phyloP scores from a whole-genome alignment of 768 basidiomycete genomes.

The Pulveroboletus sp. region DNA sequence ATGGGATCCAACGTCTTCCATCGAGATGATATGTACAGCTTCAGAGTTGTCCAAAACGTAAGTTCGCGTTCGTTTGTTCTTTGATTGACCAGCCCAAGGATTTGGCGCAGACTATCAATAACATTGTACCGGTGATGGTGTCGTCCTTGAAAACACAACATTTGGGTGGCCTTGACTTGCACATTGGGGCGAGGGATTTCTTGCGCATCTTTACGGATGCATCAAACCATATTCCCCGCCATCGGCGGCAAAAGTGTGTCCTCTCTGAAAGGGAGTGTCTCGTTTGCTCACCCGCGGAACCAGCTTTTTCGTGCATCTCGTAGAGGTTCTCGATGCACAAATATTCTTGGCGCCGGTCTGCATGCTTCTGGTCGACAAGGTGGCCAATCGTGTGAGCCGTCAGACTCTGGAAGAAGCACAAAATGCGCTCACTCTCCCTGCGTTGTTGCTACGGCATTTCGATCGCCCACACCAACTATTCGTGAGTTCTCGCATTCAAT shows the following conservation, averaged over 20 bases:
- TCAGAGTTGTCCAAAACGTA: constrained; percentile 91
- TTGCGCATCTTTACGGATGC: constrained; percentile 92
- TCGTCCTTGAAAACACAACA: constrained; percentile 64
- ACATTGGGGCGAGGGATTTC: constrained; percentile 71
- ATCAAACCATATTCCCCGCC: constrained; percentile 84
- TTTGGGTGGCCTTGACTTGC: constrained; percentile 51
- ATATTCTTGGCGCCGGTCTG: constrained; percentile 80
- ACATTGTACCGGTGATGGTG: constrained; percentile 90
- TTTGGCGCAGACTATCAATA: constrained; percentile 72
- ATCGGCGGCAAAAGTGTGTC: constrained; percentile 80
- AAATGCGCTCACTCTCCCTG: constrained; percentile 58
- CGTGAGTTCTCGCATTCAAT: constrained; percentile 34
- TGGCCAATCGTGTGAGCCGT: constrained; percentile 61
- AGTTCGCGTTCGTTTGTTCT: constrained; percentile 1
- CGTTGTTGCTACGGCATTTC: constrained; percentile 58
- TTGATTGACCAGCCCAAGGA: background rate
- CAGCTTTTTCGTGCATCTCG: constrained; percentile 87
- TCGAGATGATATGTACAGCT: constrained; percentile 92
- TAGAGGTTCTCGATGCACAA: constrained; percentile 71
- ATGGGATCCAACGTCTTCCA: constrained; percentile 99
- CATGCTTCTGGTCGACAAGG: constrained; percentile 82
- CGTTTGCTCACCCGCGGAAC: constrained; percentile 1
- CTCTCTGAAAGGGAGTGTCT: background rate
- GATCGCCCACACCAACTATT: constrained; percentile 43
- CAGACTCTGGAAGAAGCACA: constrained; percentile 57